Evolutionary conservation across 495 filamentous ascomycete species (phyloP).

Genomic region (Lasiosphaeria miniovina): DNA sequence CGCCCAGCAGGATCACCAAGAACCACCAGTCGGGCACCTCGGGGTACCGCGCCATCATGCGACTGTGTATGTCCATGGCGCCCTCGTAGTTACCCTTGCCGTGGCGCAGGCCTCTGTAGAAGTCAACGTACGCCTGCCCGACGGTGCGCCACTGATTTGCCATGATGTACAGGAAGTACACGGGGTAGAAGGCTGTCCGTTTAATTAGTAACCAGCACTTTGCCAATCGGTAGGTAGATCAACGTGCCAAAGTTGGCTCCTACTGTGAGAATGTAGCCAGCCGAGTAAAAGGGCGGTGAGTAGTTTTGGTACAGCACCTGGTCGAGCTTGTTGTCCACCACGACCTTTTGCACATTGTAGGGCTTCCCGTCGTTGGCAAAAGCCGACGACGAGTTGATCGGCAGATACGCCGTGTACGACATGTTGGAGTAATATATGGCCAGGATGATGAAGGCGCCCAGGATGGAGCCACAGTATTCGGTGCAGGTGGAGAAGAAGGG

Average conservation of each 20-base stretch:
- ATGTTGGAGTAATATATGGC: constrained; percentile 52
- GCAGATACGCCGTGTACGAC: constrained; percentile 52
- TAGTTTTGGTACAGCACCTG: constrained; percentile 49
- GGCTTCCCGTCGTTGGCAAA: constrained; percentile 54
- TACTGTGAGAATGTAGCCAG: constrained; percentile 56
- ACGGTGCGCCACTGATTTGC: constrained; percentile 51
- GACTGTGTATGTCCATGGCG: constrained; percentile 57
- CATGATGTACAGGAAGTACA: constrained; percentile 54
- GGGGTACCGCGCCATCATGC: constrained; percentile 57
- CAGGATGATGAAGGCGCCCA: constrained; percentile 40
- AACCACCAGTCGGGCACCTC: constrained; percentile 65
- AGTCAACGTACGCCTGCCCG: constrained; percentile 28
- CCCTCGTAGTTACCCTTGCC: constrained; percentile 47
- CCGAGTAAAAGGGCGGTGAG: constrained; percentile 59
- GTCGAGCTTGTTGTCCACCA: constrained; percentile 50
- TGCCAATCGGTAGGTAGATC: too few relatives aligned
- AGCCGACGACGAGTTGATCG: constrained; percentile 43
- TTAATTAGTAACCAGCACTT: too few relatives aligned
- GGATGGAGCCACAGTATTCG: constrained; percentile 23
- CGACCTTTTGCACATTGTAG: constrained; percentile 54
- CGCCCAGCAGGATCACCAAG: constrained; percentile 40
- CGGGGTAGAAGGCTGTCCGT: constrained; percentile 42
- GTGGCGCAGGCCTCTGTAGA: constrained; percentile 46
- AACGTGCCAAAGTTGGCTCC: constrained; percentile 52
- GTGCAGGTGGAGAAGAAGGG: constrained; percentile 36